phyloP scores from a whole-genome alignment of 495 filamentous ascomycete species.

The Podospora pseudopauciseta region DNA sequence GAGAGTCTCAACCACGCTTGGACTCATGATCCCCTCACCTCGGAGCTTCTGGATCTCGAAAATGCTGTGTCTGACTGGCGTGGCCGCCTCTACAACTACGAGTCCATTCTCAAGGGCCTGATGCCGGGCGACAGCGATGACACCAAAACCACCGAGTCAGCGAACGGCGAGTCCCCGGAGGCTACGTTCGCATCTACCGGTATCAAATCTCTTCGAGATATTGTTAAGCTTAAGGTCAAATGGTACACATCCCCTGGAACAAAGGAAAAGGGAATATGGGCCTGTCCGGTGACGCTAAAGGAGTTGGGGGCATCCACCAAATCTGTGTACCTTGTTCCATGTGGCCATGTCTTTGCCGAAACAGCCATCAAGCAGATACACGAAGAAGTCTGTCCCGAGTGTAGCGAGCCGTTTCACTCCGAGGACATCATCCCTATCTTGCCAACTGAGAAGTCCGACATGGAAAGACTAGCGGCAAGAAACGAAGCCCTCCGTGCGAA shows the following conservation, averaged over 20 bases:
- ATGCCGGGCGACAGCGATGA: constrained; percentile 58
- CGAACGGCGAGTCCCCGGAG: constrained; percentile 39
- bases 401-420: constrained; percentile 66
- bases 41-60: constrained; percentile 64
- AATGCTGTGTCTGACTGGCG: constrained; percentile 76
- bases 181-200: constrained; percentile 63
- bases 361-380: constrained; percentile 74
- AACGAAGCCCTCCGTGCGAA: constrained; percentile 60
- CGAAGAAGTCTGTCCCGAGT: constrained; percentile 55
- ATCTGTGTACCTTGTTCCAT: constrained; percentile 88
- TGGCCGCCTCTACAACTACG: constrained; percentile 92
- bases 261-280: constrained; percentile 55
- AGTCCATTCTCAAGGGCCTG: constrained; percentile 78
- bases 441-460: constrained; percentile 64
- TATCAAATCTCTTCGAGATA: constrained; percentile 77
- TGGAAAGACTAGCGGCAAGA: constrained; percentile 62
- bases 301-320: constrained; percentile 74
- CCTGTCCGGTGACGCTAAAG: constrained; percentile 87
- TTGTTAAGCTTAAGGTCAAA: constrained; percentile 84
- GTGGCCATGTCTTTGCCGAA: constrained; percentile 91
- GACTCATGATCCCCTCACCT: constrained; percentile 81
- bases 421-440: constrained; percentile 84
- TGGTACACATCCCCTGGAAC: constrained; percentile 42
- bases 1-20: constrained; percentile 82
- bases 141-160: constrained; percentile 21